Percentiles rank a stretch among this genome's conserved stretches.
phyloP scores from a whole-genome alignment of 2,329 filamentous ascomycete genomes.

The Tolypocladium inflatum region DNA sequence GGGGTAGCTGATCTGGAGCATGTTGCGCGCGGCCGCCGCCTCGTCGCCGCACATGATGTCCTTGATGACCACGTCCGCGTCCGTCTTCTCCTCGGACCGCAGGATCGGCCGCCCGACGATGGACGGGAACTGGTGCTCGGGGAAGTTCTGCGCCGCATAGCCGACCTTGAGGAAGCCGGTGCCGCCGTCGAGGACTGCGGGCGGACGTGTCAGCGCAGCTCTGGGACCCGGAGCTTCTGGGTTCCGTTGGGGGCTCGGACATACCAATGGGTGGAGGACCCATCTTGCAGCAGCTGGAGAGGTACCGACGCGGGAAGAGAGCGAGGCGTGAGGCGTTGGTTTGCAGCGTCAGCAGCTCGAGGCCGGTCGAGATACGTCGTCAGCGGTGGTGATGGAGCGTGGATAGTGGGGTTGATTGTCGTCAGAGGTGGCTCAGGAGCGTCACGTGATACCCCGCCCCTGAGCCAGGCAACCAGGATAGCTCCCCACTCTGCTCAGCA shows the following conservation, averaged over 20 bases:
- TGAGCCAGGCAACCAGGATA: too few species aligned
- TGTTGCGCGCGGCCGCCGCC: constrained; percentile 86
- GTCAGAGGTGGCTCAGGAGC: constrained; percentile 24
- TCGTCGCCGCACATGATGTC: constrained; percentile 99
- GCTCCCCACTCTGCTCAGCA: too few species aligned
- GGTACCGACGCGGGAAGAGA: neutral
- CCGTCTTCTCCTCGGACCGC: constrained; percentile 77
- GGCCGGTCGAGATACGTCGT: constrained; percentile 4
- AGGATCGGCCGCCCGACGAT: constrained; percentile 97
- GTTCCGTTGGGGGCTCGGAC: constrained; percentile 9
- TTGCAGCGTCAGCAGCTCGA: neutral
- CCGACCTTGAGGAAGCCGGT: constrained; percentile 99
- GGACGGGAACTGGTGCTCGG: constrained; percentile 95
- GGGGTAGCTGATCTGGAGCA: constrained; percentile 97
- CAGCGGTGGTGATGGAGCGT: neutral
- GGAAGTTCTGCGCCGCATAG: constrained; percentile 98
- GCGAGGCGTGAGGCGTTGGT: neutral
- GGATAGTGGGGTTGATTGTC: constrained; percentile 24
- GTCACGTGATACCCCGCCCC: constrained; percentile 29
- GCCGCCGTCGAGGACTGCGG: constrained; percentile 91
- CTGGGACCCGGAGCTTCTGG: neutral
- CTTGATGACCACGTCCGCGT: constrained; percentile 62
- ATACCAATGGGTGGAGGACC: constrained; percentile 46
- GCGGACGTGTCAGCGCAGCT: constrained; percentile 12
- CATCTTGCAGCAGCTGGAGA: constrained; percentile 28